Base-by-base conservation (phyloP, 75 land plant genomes). In the Cryptomeria japonica region DNA sequence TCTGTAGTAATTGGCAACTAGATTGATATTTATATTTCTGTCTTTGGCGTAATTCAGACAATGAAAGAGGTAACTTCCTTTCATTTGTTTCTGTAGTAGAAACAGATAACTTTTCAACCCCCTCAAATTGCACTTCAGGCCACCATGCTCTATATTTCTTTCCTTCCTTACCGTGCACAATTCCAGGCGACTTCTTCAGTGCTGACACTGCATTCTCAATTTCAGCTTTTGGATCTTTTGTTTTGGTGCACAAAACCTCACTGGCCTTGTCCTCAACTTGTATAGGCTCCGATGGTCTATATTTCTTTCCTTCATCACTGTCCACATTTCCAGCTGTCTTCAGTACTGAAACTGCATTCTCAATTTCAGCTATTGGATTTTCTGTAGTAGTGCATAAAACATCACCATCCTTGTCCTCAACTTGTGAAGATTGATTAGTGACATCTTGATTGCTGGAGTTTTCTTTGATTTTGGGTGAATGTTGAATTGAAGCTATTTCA, bases 111-210 rank as follows among this genome's bases (percentile, higher is more conserved):
- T 82, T 46, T 44, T 14, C 84, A 82, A 12, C 15, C 0, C 15
- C 32, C 31, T 82, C 42, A 3, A 19, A 7, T 42, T 82, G 84
- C 49, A 82, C 31, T n/a, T 34, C n/a, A 82, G 84, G 84, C 84
- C 84, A 82, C 84, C 84, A 82, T n/a, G 84, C 84, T 49, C 84
- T 82, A 3, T 82, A n/a, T 13, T 82, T 82, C 84, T 46, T 82
- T 82, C 84, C 84, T 28, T 82, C 84, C 51, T 44, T 49, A 11
- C 34, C n/a, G 11, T 75, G 77, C 37, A 82, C 32, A 82, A 82
- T 82, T 44, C 84, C 84, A 82, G 9, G 34, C 1, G 32, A 46
- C 46, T 42, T 82, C 47, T 82, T 82, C 51, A 46, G 15, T 28
- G 4, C 51, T 46, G 46, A 31, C 84, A 42, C 12, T 28, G 46